These are phyloP conservation scores for Artemisia princeps DNA, from an alignment of 140 eudicot genomes.

Conservation along the genomic window DNA sequence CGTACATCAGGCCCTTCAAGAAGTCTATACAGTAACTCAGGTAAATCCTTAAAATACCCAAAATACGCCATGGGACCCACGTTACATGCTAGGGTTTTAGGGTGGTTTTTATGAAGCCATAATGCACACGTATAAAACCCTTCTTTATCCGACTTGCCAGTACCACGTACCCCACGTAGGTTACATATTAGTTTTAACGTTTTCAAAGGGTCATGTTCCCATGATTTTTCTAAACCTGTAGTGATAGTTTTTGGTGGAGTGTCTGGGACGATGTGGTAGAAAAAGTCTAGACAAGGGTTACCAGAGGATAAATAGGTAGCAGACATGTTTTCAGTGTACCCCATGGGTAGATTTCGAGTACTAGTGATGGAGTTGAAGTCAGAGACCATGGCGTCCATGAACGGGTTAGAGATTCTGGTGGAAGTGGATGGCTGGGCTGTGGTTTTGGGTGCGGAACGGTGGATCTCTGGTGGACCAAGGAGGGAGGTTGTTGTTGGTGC, in stretches of 20 bases:
- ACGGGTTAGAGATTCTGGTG: slow-evolving; percentile 15
- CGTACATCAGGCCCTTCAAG: slow-evolving; percentile 14
- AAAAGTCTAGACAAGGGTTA: slow-evolving; percentile 18
- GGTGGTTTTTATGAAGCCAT: slow-evolving; percentile 22
- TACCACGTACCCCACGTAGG: slow-evolving; percentile 17
- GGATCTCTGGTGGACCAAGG: slow-evolving; percentile 20
- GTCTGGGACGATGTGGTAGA: slow-evolving; percentile 17
- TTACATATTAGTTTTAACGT: slow-evolving; percentile 20
- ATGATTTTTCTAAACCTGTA: neutral
- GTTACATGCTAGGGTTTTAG: slow-evolving; percentile 12
- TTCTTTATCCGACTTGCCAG: slow-evolving; percentile 18
- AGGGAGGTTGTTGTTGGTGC: slow-evolving; percentile 16
- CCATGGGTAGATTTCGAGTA: neutral
- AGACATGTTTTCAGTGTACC: slow-evolving; percentile 24
- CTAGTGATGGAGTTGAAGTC: slow-evolving; percentile 11
- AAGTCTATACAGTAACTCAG: slow-evolving; percentile 17
- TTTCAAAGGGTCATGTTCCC: slow-evolving; percentile 21
- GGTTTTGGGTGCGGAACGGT: slow-evolving; percentile 4
- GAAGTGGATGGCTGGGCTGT: slow-evolving; percentile 12
- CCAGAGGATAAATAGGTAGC: slow-evolving; percentile 7
- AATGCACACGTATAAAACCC: slow-evolving; percentile 12
- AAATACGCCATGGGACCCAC: neutral
- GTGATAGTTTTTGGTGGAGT: neutral
- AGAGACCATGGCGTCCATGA: slow-evolving; percentile 19
- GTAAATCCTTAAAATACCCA: slow-evolving; percentile 21